Evolutionary conservation across 495 filamentous ascomycete genomes (phyloP), one percentile per base, ranked within the genome.

Genomic region (Umbilicaria muhlenbergii): DNA sequence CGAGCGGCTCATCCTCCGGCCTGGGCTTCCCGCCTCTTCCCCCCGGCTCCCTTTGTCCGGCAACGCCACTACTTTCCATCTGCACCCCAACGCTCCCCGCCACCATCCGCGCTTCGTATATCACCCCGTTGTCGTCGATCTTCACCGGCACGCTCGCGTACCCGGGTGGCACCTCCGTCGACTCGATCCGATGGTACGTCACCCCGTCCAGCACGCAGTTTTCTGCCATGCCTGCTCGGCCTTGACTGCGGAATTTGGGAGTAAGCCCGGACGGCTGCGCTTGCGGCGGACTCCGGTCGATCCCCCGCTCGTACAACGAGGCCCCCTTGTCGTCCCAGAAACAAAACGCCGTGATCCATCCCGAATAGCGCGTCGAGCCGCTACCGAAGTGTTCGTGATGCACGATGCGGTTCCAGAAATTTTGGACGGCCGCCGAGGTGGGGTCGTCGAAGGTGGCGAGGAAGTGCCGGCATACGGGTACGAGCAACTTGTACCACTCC

Each of bases 311-410:
- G 41, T 47, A 49, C 12, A 62, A 21, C 11, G 10, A 45, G 3
- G 41, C 33, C 7, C 69, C 69, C 2, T 63, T 43, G 5, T 47
- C 51, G 14, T 59, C 38, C 68, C 68, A 73, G 54, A 63, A 67
- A 35, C 58, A 60, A 54, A 73, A 73, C 0, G 59, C 69, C 0
- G 64, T 63, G 43, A 71, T 59, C 68, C 67, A 71, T 12, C 69
- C 68, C 0, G 55, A 61, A 3, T 65, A 40, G 36, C 51, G 52
- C 1, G 42, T 16, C 1, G 59, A 47, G 0, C 59, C 55, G 24
- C 52, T 60, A 2, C 60, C 61, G 15, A 43, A 49, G 6, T 42
- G 37, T 2, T 35, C 1, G 0, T 24, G 1, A 16, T 49, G 21
- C 2, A 34, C 64, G 36, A 66, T 63, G 6, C 36, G 34, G 16